These are phyloP conservation scores for Xylaria venustula DNA, from an alignment of 495 filamentous ascomycete genomes.

Conservation along the genomic window DNA sequence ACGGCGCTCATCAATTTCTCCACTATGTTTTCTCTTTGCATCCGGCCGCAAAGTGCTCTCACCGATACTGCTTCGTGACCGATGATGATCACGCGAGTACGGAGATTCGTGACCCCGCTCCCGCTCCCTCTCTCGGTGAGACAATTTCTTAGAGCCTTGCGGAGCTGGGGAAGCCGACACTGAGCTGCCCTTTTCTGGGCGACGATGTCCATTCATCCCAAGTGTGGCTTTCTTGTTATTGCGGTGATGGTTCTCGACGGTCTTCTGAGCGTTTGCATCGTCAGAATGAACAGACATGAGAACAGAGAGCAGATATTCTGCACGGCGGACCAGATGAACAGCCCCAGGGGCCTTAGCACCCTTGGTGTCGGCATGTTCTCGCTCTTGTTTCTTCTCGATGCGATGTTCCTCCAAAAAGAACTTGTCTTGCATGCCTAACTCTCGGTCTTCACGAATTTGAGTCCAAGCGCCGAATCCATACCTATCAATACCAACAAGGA, in stretches of 20 bases:
- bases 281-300: conserved; percentile 74
- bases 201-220: conserved; percentile 49
- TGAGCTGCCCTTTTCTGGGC: conserved; percentile 50
- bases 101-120: conserved; percentile 33
- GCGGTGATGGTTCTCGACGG: conserved; percentile 85
- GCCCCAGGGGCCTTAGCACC: conserved; percentile 88
- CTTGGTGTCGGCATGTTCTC: conserved; percentile 71
- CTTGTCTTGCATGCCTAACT: conserved; percentile 83
- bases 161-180: conserved; percentile 61
- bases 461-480: conserved; percentile 96
- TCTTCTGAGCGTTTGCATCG: conserved; percentile 70
- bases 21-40: conserved; percentile 44
- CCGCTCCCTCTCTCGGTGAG: conserved; percentile 40
- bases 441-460: conserved; percentile 86
- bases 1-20: conserved; percentile 29
- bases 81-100: conserved; percentile 44
- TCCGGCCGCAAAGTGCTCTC: conserved; percentile 46
- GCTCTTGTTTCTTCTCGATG: conserved; percentile 94
- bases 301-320: conserved; percentile 90
- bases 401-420: conserved; percentile 97
- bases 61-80: conserved; percentile 45
- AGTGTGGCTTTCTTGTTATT: conserved; percentile 67
- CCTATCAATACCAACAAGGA: conserved; percentile 85
- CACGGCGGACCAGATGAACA: conserved; percentile 91
- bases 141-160: conserved; percentile 38